Evolutionary conservation across 2,329 filamentous ascomycete genomes (phyloP).

Genomic region (Ramularia collo-cygni): DNA sequence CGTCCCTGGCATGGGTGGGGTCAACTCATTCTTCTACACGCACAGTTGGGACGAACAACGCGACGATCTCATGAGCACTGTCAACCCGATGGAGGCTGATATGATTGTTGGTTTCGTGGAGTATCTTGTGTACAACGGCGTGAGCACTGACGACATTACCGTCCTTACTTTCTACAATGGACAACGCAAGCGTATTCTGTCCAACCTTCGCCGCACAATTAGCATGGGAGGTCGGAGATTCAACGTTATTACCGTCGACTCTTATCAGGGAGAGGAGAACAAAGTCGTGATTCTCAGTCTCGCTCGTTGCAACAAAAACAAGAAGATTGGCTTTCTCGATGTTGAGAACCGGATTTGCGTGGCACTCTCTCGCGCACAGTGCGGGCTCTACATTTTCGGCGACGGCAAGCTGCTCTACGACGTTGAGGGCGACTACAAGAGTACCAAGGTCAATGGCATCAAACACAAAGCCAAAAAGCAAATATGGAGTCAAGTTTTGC

Average conservation of each 20-base stretch:
- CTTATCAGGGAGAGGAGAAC: conserved; percentile 88
- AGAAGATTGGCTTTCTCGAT: conserved; percentile 65
- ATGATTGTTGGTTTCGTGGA: conserved; percentile 69
- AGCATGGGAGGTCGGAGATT: conserved; percentile 31
- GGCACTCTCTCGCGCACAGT: conserved; percentile 61
- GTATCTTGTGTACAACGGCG: conserved; percentile 65
- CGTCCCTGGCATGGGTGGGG: conserved; percentile 56
- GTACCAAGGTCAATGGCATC: conserved; percentile 15
- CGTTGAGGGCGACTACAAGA: conserved; percentile 11
- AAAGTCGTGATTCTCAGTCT: conserved; percentile 74
- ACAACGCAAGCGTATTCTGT: conserved; percentile 61
- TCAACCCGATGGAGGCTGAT: conserved; percentile 64
- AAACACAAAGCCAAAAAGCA: conserved; percentile 8
- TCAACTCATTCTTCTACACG: conserved; percentile 55
- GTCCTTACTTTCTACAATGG: conserved; percentile 84
- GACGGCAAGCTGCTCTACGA: conserved; percentile 51
- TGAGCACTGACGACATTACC: conserved; percentile 58
- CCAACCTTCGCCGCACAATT: conserved; percentile 33
- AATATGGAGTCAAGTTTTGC: conserved; percentile 25
- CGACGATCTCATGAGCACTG: conserved; percentile 58
- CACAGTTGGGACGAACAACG: conserved; percentile 60
- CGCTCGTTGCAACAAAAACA: conserved; percentile 58
- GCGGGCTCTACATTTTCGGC: conserved; percentile 80
- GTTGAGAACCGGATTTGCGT: conserved; percentile 58
- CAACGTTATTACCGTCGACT: conserved; percentile 71